phyloP scores from a whole-genome alignment of 345 rosid genomes.

The Citrus medica region DNA sequence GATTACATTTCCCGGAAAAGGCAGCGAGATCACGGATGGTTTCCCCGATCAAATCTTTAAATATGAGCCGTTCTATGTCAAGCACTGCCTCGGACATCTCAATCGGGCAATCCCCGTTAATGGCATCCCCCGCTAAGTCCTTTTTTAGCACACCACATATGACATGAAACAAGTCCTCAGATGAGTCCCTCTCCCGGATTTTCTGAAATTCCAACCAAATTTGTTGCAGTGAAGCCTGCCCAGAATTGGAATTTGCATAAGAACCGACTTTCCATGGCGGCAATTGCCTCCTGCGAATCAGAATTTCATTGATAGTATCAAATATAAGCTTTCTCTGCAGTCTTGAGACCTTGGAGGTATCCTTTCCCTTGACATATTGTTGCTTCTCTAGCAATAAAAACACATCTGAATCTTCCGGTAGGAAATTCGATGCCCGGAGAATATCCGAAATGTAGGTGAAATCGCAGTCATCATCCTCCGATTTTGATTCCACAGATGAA shows the following conservation, averaged over 20 bases:
- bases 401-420: constrained; percentile 55
- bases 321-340: constrained; percentile 67
- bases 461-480: constrained; percentile 48
- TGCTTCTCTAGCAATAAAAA: constrained; percentile 73
- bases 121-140: constrained; percentile 66
- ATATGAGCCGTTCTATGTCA: constrained; percentile 71
- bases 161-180: constrained; percentile 55
- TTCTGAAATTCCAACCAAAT: constrained; percentile 67
- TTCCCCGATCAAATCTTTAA: constrained; percentile 84
- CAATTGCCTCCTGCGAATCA: constrained; percentile 41
- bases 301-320: constrained; percentile 63
- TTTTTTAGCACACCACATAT: constrained; percentile 68
- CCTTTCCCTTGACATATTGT: constrained; percentile 53
- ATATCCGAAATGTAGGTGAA: constrained; percentile 69
- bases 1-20: constrained; percentile 23
- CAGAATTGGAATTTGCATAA: neutral
- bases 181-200: constrained; percentile 45
- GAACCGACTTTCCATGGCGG: constrained; percentile 54
- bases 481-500: constrained; percentile 26
- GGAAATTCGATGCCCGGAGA: constrained; percentile 51
- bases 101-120: constrained; percentile 43
- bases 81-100: constrained; percentile 78
- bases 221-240: constrained; percentile 35
- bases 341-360: constrained; percentile 44
- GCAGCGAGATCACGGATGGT: constrained; percentile 64